Evolutionary conservation across 2,329 filamentous ascomycete genomes (phyloP), one percentile per base, ranked within the genome.

Genomic region (Fusarium tupiense): DNA sequence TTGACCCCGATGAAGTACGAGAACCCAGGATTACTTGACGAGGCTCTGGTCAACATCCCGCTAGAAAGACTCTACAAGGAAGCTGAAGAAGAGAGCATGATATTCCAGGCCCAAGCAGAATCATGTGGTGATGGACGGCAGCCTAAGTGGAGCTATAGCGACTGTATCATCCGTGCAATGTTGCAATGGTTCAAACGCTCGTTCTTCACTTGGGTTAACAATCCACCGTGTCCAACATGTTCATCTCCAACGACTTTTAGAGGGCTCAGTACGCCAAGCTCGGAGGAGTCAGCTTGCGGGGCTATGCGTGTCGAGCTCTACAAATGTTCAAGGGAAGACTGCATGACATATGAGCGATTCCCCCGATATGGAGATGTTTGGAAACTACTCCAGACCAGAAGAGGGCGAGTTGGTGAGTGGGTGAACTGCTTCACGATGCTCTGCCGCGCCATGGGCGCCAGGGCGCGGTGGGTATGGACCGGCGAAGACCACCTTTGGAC

Each of bases 161-260:
- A 50, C 29, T 50, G 47, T 11, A 50, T 50, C 22, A 31, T 50
- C 20, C 14, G 29, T 1, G 47, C 29, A 50, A 13, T 33, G 47
- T 3, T 31, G 22, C 29, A 17, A 19, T 50, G 47, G 47, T 50
- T 50, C 22, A 50, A 33, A 19, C 29, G 7, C 29, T 33, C 47
- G 16, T 50, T 50, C 3, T 50, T 50, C 11, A 9, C 3, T 7
- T 50, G 29, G 29, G 29, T 50, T 2, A n/a, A n/a, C 10, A n/a
- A 50, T n/a, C 29, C 47, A n/a, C 14, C 16, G 19, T 50, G 47
- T n/a, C 3, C 47, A 5, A 6, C 5, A n/a, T 50, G 47, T n/a
- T 50, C 16, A 0, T 19, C 29, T 5, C 29, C 16, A n/a, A 50
- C 47, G 7, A 8, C 14, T 12, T 3, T 0, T n/a, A 3, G 2